These are phyloP conservation scores for Borealophlyctis nickersoniae DNA, from an alignment of 192 early-diverging fungal species.

Conservation along the genomic window DNA sequence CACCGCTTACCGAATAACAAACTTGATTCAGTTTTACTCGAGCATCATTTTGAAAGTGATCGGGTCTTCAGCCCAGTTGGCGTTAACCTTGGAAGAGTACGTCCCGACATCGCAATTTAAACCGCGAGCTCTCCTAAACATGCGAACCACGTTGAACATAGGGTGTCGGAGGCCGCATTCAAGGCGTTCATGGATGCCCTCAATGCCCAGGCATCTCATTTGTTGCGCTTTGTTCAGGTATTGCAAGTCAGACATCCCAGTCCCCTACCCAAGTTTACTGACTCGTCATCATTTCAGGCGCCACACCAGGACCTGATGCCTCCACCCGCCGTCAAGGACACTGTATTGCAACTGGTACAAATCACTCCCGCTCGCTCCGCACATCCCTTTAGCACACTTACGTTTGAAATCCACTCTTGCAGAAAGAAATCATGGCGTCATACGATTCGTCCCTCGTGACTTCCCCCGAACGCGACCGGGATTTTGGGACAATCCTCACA, in stretches of 20 bases:
- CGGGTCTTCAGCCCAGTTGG: constrained; percentile 48
- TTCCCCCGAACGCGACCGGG: constrained; percentile 47
- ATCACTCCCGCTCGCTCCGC: neutral
- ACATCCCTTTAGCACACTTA: neutral
- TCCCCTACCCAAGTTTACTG: neutral
- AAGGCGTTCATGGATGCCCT: constrained; percentile 57
- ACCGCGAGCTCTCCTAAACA: no score
- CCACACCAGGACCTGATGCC: constrained; percentile 60
- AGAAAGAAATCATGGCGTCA: constrained; percentile 78
- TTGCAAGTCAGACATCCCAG: neutral
- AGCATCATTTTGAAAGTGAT: constrained; percentile 63
- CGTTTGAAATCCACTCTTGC: neutral
- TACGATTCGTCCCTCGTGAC: constrained; percentile 73
- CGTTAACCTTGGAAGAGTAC: constrained; percentile 56
- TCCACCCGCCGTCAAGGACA: constrained; percentile 64
- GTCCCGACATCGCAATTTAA: constrained; percentile 8
- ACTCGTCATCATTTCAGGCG: constrained; percentile 29
- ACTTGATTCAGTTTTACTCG: constrained; percentile 75
- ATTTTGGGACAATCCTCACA: constrained; percentile 64
- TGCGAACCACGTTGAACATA: no score
- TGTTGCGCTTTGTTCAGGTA: constrained; percentile 49
- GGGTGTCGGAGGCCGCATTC: constrained; percentile 53
- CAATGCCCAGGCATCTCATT: constrained; percentile 45
- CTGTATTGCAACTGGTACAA: constrained; percentile 63
- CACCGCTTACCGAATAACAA: constrained; percentile 63